Percentiles rank a stretch among this genome's conserved stretches.
Conservation (phyloP, 345 rosid species). For the Hibiscus mutabilis region DNA sequence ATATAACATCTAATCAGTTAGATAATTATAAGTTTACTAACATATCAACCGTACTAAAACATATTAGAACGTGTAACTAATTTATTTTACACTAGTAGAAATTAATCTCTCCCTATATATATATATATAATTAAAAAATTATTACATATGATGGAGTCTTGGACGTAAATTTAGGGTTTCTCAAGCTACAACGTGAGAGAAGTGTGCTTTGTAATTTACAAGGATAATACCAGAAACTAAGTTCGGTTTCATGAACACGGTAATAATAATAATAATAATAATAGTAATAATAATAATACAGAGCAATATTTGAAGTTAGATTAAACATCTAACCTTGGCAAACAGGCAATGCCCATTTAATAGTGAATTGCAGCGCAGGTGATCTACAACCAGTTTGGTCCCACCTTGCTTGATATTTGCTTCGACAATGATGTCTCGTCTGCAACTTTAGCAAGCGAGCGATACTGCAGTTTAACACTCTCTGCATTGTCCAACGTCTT, state of each 20-base stretch:
- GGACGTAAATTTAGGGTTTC: neutral
- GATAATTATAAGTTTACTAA: too few relatives aligned
- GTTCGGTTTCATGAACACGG: slow-evolving; percentile 10
- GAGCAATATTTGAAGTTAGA: slow-evolving; percentile 10
- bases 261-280: too few relatives aligned
- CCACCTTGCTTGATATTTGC: slow-evolving; percentile 43
- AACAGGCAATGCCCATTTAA: neutral
- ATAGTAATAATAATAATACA: neutral
- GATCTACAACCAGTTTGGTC: slow-evolving; percentile 52
- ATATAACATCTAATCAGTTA: too few relatives aligned
- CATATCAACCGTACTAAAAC: too few relatives aligned
- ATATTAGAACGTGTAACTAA: too few relatives aligned
- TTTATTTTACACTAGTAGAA: neutral
- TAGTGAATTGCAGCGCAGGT: neutral
- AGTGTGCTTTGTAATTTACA: neutral
- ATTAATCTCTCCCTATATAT: neutral
- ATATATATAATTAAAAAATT: neutral
- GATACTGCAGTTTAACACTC: slow-evolving; percentile 85
- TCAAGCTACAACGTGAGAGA: slow-evolving; percentile 1
- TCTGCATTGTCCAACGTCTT: slow-evolving; percentile 89
- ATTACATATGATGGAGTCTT: neutral
- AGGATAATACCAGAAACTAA: neutral
- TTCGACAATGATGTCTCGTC: slow-evolving; percentile 34
- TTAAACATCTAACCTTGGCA: slow-evolving; percentile 5
- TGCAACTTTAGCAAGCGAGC: slow-evolving; percentile 69